Evolutionary conservation across 2,329 filamentous ascomycete genomes (phyloP).

Genomic region (Arthrinium phaeospermum): DNA sequence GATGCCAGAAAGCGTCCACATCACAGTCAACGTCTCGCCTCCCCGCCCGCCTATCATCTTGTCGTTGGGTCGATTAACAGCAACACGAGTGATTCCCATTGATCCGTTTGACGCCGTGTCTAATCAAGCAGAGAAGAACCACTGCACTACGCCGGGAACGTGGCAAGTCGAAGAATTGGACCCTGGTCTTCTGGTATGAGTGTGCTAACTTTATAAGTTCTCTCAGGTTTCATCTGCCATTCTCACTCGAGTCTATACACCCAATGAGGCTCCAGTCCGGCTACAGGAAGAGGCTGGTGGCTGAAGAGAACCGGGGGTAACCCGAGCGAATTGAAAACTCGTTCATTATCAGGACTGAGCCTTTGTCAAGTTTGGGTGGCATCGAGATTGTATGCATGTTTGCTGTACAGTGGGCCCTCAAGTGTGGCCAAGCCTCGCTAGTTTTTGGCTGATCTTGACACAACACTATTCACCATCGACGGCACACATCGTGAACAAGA

Average conservation of each 20-base stretch:
- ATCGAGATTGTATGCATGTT: neutral
- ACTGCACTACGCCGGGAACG: neutral
- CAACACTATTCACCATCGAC: neutral
- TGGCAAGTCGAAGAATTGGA: neutral
- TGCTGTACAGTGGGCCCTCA: neutral
- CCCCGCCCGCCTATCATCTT: neutral
- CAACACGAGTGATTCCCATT: neutral
- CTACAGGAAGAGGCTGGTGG: neutral
- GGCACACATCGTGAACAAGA: neutral
- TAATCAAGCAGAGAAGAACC: neutral
- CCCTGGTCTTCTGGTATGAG: neutral
- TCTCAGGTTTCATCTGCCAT: neutral
- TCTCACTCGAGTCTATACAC: neutral
- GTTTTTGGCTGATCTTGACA: neutral
- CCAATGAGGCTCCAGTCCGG: neutral
- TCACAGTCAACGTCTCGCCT: neutral
- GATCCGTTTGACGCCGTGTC: no score
- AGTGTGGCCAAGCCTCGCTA: neutral
- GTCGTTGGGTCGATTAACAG: neutral
- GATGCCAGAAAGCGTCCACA: constrained; percentile 25
- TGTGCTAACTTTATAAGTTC: neutral
- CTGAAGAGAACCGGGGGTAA: neutral
- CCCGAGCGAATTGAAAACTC: neutral
- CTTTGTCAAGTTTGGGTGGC: neutral
- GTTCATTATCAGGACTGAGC: neutral